A percentile compares a stretch with the other conserved stretches of the same genome.
phyloP scores from a whole-genome alignment of 192 early-diverging fungal species.

The Coemansia umbellata region DNA sequence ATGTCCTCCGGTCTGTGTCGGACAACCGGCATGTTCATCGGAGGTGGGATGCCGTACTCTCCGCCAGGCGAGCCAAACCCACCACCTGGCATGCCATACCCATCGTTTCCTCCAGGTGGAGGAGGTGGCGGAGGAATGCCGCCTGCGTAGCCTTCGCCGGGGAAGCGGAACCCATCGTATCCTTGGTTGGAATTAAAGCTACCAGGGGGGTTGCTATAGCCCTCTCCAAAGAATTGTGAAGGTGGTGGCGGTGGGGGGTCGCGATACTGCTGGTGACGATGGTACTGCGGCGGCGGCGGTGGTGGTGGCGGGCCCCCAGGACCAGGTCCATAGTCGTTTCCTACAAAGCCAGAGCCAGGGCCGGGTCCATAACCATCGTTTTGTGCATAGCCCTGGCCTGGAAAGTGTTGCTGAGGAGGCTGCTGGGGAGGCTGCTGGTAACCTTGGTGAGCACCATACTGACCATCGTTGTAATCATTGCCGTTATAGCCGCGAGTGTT shows the following conservation, averaged over 20 bases:
- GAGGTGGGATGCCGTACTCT: conserved; percentile 17
- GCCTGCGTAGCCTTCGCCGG: conserved; percentile 14
- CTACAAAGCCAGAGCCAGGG: conserved; percentile 11
- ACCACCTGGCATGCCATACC: conserved; percentile 13
- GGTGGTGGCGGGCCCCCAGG: conserved; percentile 7
- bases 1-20: conserved; percentile 37
- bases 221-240: conserved; percentile 10
- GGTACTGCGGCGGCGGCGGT: background rate
- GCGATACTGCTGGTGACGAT: background rate
- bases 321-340: conserved; percentile 1
- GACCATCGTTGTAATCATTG: background rate
- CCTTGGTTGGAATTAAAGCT: conserved; percentile 1
- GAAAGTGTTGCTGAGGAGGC: conserved; percentile 6
- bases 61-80: conserved; percentile 5
- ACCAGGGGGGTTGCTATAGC: conserved; percentile 10
- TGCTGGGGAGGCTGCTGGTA: conserved; percentile 6
- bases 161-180: conserved; percentile 8
- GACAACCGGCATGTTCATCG: conserved; percentile 41
- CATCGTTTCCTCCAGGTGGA: background rate
- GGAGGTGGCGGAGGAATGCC: conserved; percentile 1
- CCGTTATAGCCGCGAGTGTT: conserved; percentile 4
- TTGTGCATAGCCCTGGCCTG: conserved; percentile 20
- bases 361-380: conserved; percentile 13
- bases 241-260: conserved; percentile 9
- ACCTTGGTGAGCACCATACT: background rate